Evolutionary conservation across 2,329 filamentous ascomycete species (phyloP), one percentile per base, ranked within the genome.

Genomic region (Calonectria pseudoreteaudii): DNA sequence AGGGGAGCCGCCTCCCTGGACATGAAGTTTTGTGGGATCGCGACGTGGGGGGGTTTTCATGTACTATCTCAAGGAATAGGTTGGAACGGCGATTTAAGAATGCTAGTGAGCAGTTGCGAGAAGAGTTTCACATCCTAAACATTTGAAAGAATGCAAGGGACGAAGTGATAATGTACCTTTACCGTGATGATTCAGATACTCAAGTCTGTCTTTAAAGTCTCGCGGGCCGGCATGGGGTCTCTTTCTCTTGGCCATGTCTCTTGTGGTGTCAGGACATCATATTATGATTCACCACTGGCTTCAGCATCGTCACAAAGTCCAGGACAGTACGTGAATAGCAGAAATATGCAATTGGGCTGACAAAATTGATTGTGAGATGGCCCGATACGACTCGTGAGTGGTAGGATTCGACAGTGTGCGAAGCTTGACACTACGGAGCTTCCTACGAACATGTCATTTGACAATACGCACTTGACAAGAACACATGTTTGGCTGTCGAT

Each of bases 1-100:
- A 78, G 36, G 44, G 73, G 74, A 30, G 71, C 66, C 41, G 58
- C 30, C n/a, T n/a, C n/a, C 34, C 68, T 56, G 69, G 79, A 80
- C 80, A 82, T 82, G 76, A 70, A 78, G 71, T 20, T 20, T 62
- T 70, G 65, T 34, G 23, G 31, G 28, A n/a, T 23, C 14, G 64
- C 31, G 30, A 28, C 30, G 30, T 44, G 20, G 26, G 64, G 28
- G n/a, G n/a, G n/a, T n/a, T n/a, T n/a, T 65, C 28, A 62, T 50
- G 26, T 44, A 64, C 53, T 52, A 62, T 31, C 23, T 50, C 20
- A 47, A 28, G 13, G n/a, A 16, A 23, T 11, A 13, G 6, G 10
- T 34, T 26, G 52, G 10, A 31, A 10, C 47, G 41, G 65, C 53
- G 47, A 62, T 68, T 60, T 53, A 16, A 30, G 20, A 38, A 47